Base-by-base conservation (phyloP, 768 basidiomycete genomes). In the Kwoniella heveanensis region DNA sequence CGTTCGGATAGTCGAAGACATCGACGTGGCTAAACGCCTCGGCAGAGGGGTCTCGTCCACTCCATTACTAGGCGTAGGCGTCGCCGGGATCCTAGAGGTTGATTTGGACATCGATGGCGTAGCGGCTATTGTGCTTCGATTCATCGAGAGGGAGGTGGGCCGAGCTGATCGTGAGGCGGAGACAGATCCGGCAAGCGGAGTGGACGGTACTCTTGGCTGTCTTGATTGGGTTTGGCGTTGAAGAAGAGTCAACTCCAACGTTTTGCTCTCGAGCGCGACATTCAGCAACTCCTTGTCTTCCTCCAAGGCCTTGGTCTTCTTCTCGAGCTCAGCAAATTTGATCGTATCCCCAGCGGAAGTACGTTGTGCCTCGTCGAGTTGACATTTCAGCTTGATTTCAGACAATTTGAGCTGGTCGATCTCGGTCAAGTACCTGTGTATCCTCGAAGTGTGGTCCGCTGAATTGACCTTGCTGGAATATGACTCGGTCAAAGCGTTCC, bases 401-500 rank as follows among this genome's bases (percentile, higher is more conserved):
- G 57, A 37, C n/a, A 76, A 27, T 32, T 64, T 69, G 29, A 76
- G 49, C 27, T 66, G 51, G 52, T 76, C 69, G 32, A 76, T 71
- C 55, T 73, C 74, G 24, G 37, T n/a, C 10, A 69, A 30, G 48
- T 69, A 76, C 3, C 65, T 50, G 9, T 52, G 24, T 8, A 76
- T 54, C 2, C 71, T 56, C 25, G 69, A 71, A 32, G 48, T 55
- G 5, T 57, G 24, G 39, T 71, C 71, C 19, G 36, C 54, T 5
- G 63, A 25, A 12, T 36, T 52, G 24, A 64, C 54, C 32, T 65
- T 67, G 37, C 64, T 63, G 55, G 58, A 55, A 37, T 76, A 71
- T 10, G 52, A 52, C 26, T 65, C 58, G 49, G 60, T 29, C 9
- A 76, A 24, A 1, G 68, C 69, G 12, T 24, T 17, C 19, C 37